Evolutionary conservation across 2,329 filamentous ascomycete species (phyloP), one percentile per base, ranked within the genome.

Genomic region (Curvularia verruculosa): DNA sequence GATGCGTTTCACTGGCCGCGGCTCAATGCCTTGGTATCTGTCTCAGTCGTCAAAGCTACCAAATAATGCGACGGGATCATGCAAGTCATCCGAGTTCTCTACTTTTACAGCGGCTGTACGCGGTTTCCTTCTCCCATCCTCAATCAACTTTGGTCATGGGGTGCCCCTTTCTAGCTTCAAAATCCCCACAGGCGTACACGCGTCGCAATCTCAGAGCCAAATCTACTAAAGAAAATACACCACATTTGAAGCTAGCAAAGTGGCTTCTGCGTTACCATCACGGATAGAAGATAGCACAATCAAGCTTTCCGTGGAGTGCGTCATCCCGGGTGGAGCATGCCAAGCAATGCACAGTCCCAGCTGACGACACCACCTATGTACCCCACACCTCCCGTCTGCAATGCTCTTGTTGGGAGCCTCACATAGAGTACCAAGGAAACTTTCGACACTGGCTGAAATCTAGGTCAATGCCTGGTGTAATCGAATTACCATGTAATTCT

Each of bases 281-380:
- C 19, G n/a, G 40, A 51, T 31, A 31, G 47, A 4, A 28, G 24
- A 41, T 29, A 31, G n/a, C 23, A n/a, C 9, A 19, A 19, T 34
- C 47, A 55, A 51, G 52, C 52, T 45, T 55, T 50, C 26, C 39
- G 26, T 39, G 18, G 29, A 28, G 37, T 36, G 31, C 23, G 41
- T 55, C 47, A 23, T 43, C 5, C 44, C 21, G 15, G n/a, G 41
- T 29, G 41, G 41, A 36, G 29, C 26, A 40, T 10, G 52, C 52
- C 40, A 55, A 51, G 52, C 18, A 39, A 29, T 39, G 46, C 46
- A 49, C 46, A 28, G 46, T 49, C 46, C 34, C 34, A 29, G 50
- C 40, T 49, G 37, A 54, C 51, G 51, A 54, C 49, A 45, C 51
- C 41, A 37, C 36, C 24, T 29, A n/a, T n/a, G n/a, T n/a, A 29